These are phyloP conservation scores for Candida mesenterica DNA, from an alignment of 1,139 yeast genomes.

Conservation along the genomic window DNA sequence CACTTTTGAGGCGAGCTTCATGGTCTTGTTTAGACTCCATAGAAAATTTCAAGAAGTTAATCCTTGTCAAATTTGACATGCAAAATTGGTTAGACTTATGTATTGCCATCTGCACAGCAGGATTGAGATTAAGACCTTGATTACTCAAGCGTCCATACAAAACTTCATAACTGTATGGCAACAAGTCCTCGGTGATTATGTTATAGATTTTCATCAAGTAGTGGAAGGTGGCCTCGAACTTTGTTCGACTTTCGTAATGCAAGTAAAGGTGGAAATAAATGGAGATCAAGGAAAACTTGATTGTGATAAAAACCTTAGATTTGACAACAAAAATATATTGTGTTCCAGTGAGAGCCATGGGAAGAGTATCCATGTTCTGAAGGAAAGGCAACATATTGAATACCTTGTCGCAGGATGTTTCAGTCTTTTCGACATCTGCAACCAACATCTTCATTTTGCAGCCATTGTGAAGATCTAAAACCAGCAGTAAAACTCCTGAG, in stretches of 20 bases:
- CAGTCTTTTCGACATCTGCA: constrained; percentile 19
- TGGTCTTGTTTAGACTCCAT: constrained; percentile 18
- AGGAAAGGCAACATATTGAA: constrained; percentile 13
- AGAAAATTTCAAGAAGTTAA: constrained; percentile 17
- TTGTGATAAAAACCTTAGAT: constrained; percentile 15
- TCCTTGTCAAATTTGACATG: constrained; percentile 24
- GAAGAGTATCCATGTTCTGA: background rate
- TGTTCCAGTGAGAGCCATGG: background rate
- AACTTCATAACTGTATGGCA: constrained; percentile 22
- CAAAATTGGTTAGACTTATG: constrained; percentile 26
- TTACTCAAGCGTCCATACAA: constrained; percentile 24
- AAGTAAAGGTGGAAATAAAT: constrained; percentile 21
- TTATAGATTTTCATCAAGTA: constrained; percentile 26
- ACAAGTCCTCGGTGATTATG: constrained; percentile 18
- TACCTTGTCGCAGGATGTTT: constrained; percentile 18
- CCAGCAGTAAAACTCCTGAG: constrained; percentile 12
- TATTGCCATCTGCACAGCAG: constrained; percentile 22
- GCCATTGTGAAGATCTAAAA: constrained; percentile 22
- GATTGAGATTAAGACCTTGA: constrained; percentile 27
- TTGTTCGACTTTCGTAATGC: constrained; percentile 26
- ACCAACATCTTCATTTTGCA: constrained; percentile 23
- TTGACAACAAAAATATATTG: constrained; percentile 7
- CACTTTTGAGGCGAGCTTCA: constrained; percentile 10
- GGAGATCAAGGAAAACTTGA: constrained; percentile 18
- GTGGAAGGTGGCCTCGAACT: constrained; percentile 23